Evolutionary conservation across 2,329 filamentous ascomycete genomes (phyloP).

Genomic region (Leptosphaerulina australis): DNA sequence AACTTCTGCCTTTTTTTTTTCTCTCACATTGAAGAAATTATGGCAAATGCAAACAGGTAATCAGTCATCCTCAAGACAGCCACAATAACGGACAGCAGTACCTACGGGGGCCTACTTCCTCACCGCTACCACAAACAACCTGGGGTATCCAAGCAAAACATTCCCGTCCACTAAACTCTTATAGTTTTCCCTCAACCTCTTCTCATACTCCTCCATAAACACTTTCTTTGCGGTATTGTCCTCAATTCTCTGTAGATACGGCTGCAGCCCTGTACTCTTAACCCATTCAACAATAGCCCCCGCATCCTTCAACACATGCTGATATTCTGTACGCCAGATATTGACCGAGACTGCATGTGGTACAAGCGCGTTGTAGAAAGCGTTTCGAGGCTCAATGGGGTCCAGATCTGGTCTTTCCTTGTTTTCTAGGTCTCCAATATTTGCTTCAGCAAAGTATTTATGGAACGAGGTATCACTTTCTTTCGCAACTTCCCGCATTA

Average conservation of each 20-base stretch:
- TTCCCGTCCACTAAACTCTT: constrained; percentile 56
- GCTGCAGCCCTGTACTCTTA: constrained; percentile 62
- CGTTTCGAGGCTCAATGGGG: constrained; percentile 55
- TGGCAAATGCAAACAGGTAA: neutral
- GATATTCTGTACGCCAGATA: constrained; percentile 62
- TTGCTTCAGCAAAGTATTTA: constrained; percentile 27
- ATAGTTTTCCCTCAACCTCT: constrained; percentile 54
- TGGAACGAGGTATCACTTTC: constrained; percentile 46
- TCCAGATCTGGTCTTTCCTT: constrained; percentile 49
- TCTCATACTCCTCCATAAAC: constrained; percentile 58
- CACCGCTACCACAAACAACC: constrained; percentile 60
- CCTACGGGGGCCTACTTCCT: constrained; percentile 23
- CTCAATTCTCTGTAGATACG: constrained; percentile 59
- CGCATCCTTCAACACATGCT: constrained; percentile 58
- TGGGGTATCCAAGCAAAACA: constrained; percentile 62
- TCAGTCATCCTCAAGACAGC: neutral
- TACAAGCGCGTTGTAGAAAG: constrained; percentile 58
- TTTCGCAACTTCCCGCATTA: constrained; percentile 56
- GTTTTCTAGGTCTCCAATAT: constrained; percentile 24
- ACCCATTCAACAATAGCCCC: constrained; percentile 65
- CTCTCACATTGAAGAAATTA: no score
- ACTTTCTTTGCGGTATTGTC: constrained; percentile 45
- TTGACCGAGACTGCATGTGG: constrained; percentile 52
- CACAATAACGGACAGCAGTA: neutral
- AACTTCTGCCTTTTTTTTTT: no score